Base-by-base conservation (phyloP, 345 rosid species). In the Rhodomyrtus tomentosa region DNA sequence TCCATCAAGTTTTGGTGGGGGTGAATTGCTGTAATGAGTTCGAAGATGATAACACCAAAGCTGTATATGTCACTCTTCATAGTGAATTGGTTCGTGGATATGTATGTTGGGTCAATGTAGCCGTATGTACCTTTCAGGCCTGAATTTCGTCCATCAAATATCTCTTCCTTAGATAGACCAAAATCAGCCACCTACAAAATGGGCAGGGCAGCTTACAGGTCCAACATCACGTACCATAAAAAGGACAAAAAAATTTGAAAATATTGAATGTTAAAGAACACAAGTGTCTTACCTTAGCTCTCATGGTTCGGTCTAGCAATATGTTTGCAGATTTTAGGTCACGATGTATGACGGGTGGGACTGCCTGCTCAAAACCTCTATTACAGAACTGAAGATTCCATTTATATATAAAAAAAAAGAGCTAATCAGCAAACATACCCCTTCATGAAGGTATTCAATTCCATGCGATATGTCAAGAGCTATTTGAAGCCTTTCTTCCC, bases 241-340 rank as follows among this genome's bases (percentile, higher is more conserved):
- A 18, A 21, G 45, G 36, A 48, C 25, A 50, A 38, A 45, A n/a
- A 72, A 42, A 42, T 50, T 10, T 55, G 18, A n/a, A 27, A 56
- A 24, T 49, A 32, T 10, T 27, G 50, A 82, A 15, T 18, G 50
- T 24, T 13, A 50, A 29, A 50, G 21, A 50, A 29, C 18, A 3
- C 16, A 24, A 27, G 52, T 80, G 74, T 27, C 88, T 90, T 58
- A 95, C 98, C 96, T 95, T 97, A 84, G 98, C 99, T 87, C 96
- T 90, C 98, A 94, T 94, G 81, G 93, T 92, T 54, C 87, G 92
- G 85, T 97, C 99, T 89, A 97, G 85, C 87, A 95, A 86, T 86
- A 97, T 95, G 87, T 97, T 95, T 29, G 98, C 98, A 3, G 99
- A 95, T 90, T 95, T 97, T n/a, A 97, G 89, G 88, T 97, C 99